Conservation (phyloP, 169 alveolate species). For the Sarcocystis neurona region DNA sequence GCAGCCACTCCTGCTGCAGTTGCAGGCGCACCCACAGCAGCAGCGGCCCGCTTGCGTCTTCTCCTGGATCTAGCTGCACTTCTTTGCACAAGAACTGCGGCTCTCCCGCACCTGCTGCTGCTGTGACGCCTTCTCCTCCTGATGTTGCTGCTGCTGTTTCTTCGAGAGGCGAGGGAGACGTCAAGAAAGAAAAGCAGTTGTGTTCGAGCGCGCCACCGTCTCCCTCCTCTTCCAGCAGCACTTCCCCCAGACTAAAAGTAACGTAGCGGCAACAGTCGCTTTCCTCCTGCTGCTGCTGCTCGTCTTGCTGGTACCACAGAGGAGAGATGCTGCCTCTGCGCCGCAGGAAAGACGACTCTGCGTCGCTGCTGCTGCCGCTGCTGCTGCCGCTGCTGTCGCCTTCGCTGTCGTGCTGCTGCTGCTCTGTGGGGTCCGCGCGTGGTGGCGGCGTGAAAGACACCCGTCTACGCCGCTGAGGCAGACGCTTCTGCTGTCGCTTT, state of each 20-base stretch:
- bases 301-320: too few relatives aligned
- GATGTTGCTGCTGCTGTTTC: neutral
- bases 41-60: neutral
- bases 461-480: neutral
- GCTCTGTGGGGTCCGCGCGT: neutral
- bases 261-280: neutral
- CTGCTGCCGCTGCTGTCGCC: too few relatives aligned
- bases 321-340: too few relatives aligned
- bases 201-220: too few relatives aligned
- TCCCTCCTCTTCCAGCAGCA: too few relatives aligned
- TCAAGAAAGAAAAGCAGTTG: too few relatives aligned
- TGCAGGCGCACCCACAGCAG: conserved; percentile 13
- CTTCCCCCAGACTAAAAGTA: neutral
- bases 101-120: neutral
- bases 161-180: too few relatives aligned
- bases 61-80: conserved; percentile 12
- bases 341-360: too few relatives aligned
- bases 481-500: neutral
- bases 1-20: neutral
- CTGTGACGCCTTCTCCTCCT: neutral
- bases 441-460: neutral
- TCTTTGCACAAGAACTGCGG: neutral
- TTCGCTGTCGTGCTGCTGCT: neutral
- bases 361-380: too few relatives aligned
- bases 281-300: neutral